Percentiles rank a stretch among this genome's conserved stretches.
These are phyloP conservation scores for Saturnispora zaruensis DNA, from an alignment of 805 yeast species.

Conservation along the genomic window DNA sequence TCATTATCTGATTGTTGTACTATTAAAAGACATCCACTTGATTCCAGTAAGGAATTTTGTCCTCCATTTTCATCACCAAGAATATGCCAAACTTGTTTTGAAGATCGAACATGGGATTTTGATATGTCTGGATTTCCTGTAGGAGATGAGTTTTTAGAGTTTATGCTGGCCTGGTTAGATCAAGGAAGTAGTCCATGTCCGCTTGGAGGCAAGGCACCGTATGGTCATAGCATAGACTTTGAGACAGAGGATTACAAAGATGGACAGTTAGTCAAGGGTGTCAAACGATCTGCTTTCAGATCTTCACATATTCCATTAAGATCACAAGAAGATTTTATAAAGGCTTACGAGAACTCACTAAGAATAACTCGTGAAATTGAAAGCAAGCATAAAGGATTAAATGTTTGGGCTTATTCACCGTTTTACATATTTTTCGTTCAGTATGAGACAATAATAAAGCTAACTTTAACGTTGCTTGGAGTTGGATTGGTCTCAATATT, in stretches of 20 bases:
- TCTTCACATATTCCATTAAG: constrained; percentile 71
- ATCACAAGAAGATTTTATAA: constrained; percentile 77
- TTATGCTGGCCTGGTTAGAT: constrained; percentile 72
- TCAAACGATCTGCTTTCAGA: constrained; percentile 62
- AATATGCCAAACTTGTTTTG: constrained; percentile 67
- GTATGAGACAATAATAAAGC: constrained; percentile 54
- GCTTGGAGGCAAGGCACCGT: constrained; percentile 92
- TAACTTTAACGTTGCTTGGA: constrained; percentile 46
- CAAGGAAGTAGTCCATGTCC: constrained; percentile 86
- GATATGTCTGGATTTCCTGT: constrained; percentile 80
- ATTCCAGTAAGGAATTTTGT: constrained; percentile 44
- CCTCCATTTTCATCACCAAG: constrained; percentile 58
- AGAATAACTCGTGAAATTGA: constrained; percentile 55
- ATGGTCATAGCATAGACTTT: constrained; percentile 48
- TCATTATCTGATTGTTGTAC: constrained; percentile 80
- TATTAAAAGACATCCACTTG: constrained; percentile 39
- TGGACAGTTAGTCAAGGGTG: constrained; percentile 16
- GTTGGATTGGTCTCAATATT: constrained; percentile 46
- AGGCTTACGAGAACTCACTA: constrained; percentile 64
- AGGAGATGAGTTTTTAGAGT: constrained; percentile 57
- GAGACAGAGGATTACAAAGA: constrained; percentile 15
- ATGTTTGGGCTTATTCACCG: constrained; percentile 84
- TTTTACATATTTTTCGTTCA: constrained; percentile 91
- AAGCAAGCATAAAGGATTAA: constrained; percentile 29
- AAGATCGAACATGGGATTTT: constrained; percentile 54